Evolutionary conservation across 1,139 yeast genomes (phyloP).

Genomic region (Candida sp.): DNA sequence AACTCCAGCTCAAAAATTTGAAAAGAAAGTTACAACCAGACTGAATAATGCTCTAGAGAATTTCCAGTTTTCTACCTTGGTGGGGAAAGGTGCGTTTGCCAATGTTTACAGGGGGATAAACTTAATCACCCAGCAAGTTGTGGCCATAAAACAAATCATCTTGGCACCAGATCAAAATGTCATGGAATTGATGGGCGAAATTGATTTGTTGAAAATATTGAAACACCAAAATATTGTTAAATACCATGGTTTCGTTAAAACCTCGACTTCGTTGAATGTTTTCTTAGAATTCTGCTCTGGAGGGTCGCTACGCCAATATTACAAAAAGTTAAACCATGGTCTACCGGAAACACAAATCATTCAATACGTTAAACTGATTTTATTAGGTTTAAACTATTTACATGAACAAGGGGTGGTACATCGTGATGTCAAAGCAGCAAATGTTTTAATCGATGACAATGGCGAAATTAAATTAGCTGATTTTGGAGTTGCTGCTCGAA

Average conservation of each 20-base stretch:
- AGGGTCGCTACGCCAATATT: constrained; percentile 76
- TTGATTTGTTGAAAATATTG: constrained; percentile 76
- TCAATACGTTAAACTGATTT: constrained; percentile 63
- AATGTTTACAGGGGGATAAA: constrained; percentile 83
- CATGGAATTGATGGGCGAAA: constrained; percentile 71
- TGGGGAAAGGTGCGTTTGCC: constrained; percentile 96
- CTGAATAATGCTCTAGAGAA: constrained; percentile 46
- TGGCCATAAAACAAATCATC: constrained; percentile 82
- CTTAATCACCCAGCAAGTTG: constrained; percentile 59
- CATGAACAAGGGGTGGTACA: constrained; percentile 76
- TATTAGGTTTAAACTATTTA: constrained; percentile 67
- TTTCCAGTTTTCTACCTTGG: constrained; percentile 63
- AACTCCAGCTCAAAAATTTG: constrained; percentile 53
- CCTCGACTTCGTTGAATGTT: constrained; percentile 62
- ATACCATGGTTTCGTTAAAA: constrained; percentile 84
- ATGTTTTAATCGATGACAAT: constrained; percentile 57
- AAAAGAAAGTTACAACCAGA: constrained; percentile 36
- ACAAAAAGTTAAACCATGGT: constrained; percentile 51
- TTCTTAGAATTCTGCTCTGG: constrained; percentile 76
- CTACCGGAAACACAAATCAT: constrained; percentile 62
- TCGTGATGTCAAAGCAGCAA: constrained; percentile 78
- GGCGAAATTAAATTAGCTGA: constrained; percentile 71
- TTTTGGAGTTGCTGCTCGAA: constrained; percentile 73
- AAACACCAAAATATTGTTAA: constrained; percentile 86
- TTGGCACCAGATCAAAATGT: constrained; percentile 47